A percentile compares a stretch with the other conserved stretches of the same genome.
These are phyloP conservation scores for California macrophylla DNA, from an alignment of 441 rosid genomes.

Conservation along the genomic window DNA sequence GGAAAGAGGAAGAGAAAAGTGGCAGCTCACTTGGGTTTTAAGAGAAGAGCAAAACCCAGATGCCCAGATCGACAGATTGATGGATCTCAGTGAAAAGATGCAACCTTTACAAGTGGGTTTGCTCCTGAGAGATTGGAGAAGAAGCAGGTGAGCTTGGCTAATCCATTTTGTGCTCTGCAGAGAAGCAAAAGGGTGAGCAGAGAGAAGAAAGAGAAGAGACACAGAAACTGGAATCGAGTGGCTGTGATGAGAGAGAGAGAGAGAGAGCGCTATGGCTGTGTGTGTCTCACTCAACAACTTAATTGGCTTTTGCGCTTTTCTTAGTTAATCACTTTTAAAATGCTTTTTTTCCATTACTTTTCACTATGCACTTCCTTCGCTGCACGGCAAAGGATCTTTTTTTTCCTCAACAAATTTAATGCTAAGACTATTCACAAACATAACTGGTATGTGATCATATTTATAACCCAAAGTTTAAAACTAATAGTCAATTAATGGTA, in stretches of 20 bases:
- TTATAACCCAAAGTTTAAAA: no score
- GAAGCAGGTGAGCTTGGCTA: neutral
- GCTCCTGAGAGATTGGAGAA: neutral
- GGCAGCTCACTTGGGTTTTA: neutral
- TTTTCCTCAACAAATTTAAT: neutral
- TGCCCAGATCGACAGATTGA: neutral
- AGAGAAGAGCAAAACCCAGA: neutral
- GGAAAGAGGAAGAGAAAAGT: neutral
- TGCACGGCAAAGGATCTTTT: neutral
- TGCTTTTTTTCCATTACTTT: neutral
- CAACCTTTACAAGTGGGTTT: neutral
- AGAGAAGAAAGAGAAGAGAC: slow-evolving; percentile 4
- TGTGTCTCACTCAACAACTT: neutral
- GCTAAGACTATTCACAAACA: neutral
- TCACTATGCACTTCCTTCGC: neutral
- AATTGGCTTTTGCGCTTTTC: neutral
- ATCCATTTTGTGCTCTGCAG: neutral
- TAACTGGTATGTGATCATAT: no score
- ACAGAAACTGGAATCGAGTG: neutral
- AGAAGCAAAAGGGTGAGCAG: neutral
- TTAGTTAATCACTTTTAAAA: neutral
- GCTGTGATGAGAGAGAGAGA: neutral
- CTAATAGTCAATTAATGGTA: no score
- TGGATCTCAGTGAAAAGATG: neutral
- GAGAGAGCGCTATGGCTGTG: neutral